Evolutionary conservation across 2,329 filamentous ascomycete species (phyloP).

Genomic region (Aurifilum marmelostoma): DNA sequence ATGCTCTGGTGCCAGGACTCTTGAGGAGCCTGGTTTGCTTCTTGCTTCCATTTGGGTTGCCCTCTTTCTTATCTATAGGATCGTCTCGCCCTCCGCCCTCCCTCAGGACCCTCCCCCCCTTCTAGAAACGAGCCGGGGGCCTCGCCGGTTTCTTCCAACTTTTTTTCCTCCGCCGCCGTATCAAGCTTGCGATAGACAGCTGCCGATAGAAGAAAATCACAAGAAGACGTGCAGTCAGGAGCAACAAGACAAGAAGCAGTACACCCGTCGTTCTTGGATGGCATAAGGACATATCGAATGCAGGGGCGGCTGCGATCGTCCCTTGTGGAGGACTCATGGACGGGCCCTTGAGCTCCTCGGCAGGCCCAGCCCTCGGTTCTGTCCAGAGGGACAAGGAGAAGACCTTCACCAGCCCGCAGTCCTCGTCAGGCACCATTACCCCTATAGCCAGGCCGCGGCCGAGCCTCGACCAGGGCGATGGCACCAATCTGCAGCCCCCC

Average conservation of each 20-base stretch:
- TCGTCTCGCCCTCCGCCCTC: not conserved
- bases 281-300: conserved; percentile 34
- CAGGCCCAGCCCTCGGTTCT: conserved; percentile 49
- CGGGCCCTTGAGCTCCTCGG: conserved; percentile 52
- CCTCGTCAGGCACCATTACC: conserved; percentile 43
- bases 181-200: not conserved
- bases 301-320: conserved; percentile 34
- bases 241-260: not conserved
- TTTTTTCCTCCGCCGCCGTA: not conserved
- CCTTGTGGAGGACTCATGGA: conserved; percentile 42
- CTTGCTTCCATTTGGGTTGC: not conserved
- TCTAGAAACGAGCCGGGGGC: conserved; percentile 1
- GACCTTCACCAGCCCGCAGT: conserved; percentile 48
- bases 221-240: not conserved
- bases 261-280: conserved; percentile 22
- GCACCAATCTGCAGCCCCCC: conserved; percentile 51
- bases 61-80: not conserved
- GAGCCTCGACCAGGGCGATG: conserved; percentile 60
- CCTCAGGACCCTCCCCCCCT: too few relatives aligned
- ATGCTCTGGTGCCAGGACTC: not conserved
- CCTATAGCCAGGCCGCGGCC: conserved; percentile 44
- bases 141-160: not conserved
- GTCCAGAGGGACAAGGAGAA: conserved; percentile 45
- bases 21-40: conserved; percentile 8
- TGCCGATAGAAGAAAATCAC: not conserved